phyloP scores from a whole-genome alignment of 2,329 filamentous ascomycete genomes.

The Nigrospora sphaerica region DNA sequence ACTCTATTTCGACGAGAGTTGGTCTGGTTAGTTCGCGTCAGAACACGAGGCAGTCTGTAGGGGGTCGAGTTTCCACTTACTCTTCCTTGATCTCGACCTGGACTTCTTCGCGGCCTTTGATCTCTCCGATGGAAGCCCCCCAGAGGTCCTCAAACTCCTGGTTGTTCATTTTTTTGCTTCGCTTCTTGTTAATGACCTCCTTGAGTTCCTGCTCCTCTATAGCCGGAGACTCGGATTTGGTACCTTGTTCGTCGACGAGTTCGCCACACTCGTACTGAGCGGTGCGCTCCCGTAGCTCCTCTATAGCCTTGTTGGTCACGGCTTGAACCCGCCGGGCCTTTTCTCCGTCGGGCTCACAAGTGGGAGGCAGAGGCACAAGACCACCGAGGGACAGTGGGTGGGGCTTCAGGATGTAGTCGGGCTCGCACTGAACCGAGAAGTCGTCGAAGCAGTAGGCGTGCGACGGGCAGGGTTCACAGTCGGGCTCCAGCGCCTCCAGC shows the following conservation, averaged over 20 bases:
- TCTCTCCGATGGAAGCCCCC: conserved; percentile 65
- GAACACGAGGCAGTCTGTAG: conserved; percentile 22
- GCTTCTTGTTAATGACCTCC: conserved; percentile 65
- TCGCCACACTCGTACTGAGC: conserved; percentile 90
- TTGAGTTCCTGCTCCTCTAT: conserved; percentile 69
- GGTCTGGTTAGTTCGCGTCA: conserved; percentile 82
- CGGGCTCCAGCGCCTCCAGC: conserved; percentile 61
- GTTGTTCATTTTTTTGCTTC: conserved; percentile 75
- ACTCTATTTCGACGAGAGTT: conserved; percentile 65
- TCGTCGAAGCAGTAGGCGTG: conserved; percentile 85
- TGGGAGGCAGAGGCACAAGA: conserved; percentile 75
- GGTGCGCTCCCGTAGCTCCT: conserved; percentile 75
- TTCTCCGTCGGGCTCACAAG: conserved; percentile 90
- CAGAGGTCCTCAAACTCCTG: conserved; percentile 90
- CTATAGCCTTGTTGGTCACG: conserved; percentile 81
- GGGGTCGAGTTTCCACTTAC: conserved; percentile 4
- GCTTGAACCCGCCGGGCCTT: conserved; percentile 81
- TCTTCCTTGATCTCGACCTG: conserved; percentile 45
- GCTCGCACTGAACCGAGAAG: conserved; percentile 72
- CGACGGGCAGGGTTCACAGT: conserved; percentile 82
- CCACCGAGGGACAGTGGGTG: conserved; percentile 81
- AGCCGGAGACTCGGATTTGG: conserved; percentile 48
- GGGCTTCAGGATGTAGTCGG: conserved; percentile 76
- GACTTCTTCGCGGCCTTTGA: conserved; percentile 56
- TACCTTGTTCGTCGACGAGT: conserved; percentile 52